Evolutionary conservation across 2,329 filamentous ascomycete genomes (phyloP).

Genomic region (Beauveria australis): DNA sequence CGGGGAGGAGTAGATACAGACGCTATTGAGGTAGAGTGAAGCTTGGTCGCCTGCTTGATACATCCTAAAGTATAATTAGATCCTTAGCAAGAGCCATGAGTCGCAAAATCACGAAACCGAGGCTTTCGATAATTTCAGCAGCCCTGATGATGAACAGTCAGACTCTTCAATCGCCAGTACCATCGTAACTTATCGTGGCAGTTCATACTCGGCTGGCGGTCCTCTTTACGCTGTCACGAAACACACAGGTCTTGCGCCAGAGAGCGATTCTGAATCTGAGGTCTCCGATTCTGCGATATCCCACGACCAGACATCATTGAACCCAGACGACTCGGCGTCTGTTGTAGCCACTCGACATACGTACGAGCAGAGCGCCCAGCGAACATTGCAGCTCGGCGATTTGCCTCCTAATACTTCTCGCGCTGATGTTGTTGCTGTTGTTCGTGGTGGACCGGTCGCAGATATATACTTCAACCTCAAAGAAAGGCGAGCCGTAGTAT

Average conservation of each 20-base stretch:
- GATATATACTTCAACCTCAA: constrained; percentile 55
- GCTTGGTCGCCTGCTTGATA: constrained; percentile 14
- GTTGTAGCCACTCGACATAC: constrained; percentile 12
- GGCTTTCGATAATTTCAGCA: background rate
- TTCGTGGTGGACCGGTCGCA: constrained; percentile 64
- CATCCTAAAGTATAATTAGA: constrained; percentile 9
- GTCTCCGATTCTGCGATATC: background rate
- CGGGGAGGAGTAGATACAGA: constrained; percentile 39
- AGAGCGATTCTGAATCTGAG: constrained; percentile 3
- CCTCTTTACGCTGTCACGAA: background rate
- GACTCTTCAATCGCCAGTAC: background rate
- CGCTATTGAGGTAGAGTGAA: constrained; percentile 33
- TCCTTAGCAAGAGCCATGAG: background rate
- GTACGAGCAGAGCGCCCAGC: constrained; percentile 31
- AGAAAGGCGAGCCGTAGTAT: constrained; percentile 56
- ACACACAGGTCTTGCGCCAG: background rate
- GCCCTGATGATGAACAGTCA: background rate
- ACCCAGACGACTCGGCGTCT: background rate
- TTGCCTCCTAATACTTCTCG: constrained; percentile 56
- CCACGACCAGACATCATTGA: background rate
- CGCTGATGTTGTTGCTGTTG: constrained; percentile 52
- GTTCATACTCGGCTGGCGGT: background rate
- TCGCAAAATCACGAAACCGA: background rate
- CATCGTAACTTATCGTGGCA: background rate
- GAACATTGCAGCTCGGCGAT: constrained; percentile 56